Conservation (phyloP, 495 filamentous ascomycete genomes). For the Penicillium silybi region DNA sequence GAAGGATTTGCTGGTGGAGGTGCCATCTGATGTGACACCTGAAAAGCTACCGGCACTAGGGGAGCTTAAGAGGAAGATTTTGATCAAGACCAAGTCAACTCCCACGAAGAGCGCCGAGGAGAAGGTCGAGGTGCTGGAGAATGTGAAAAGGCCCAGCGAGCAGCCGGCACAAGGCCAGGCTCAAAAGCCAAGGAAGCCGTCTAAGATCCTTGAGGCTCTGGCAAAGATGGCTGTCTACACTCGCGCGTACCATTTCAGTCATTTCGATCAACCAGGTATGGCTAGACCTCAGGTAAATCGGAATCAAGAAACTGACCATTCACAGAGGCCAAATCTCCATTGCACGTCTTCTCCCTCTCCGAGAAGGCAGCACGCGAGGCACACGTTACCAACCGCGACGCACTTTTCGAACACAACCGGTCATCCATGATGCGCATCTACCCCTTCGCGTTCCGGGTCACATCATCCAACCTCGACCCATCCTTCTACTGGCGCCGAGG, state of each 20-base stretch:
- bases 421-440: constrained; percentile 83
- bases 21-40: constrained; percentile 44
- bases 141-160: constrained; percentile 5
- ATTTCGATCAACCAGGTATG: constrained; percentile 55
- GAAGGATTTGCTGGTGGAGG: constrained; percentile 63
- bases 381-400: constrained; percentile 53
- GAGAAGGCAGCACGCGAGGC: constrained; percentile 73
- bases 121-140: constrained; percentile 25
- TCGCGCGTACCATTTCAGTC: constrained; percentile 72
- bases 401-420: constrained; percentile 80
- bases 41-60: constrained; percentile 58
- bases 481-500: constrained; percentile 81
- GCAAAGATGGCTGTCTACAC: constrained; percentile 79
- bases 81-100: constrained; percentile 85
- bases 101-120: constrained; percentile 28
- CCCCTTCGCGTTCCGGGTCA: constrained; percentile 75
- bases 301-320: neutral
- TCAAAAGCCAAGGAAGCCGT: constrained; percentile 42
- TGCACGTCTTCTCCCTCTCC: constrained; percentile 83
- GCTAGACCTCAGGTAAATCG: neutral
- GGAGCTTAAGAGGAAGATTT: constrained; percentile 68
- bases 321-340: constrained; percentile 64
- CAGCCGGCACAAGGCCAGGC: constrained; percentile 5
- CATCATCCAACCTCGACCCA: constrained; percentile 83
- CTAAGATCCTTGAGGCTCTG: constrained; percentile 72